Evolutionary conservation across 73 alveolate species (phyloP).

Genomic region (Paramecium sexaurelia): DNA sequence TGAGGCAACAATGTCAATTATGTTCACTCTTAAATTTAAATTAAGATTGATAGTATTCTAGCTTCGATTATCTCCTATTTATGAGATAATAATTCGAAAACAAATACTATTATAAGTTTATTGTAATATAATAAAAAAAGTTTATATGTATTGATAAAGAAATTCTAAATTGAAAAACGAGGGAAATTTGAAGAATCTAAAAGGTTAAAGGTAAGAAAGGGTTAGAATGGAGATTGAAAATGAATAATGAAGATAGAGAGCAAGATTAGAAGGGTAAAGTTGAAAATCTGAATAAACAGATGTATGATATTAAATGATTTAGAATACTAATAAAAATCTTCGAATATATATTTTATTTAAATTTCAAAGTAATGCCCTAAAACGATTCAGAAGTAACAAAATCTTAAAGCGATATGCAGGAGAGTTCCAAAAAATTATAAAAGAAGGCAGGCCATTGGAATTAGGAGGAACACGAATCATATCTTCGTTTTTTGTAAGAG

Average conservation of each 20-base stretch:
- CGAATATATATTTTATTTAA: not conserved
- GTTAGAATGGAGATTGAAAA: not conserved
- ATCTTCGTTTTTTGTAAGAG: not conserved
- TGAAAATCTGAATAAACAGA: slow-evolving; percentile 30
- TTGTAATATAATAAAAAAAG: not conserved
- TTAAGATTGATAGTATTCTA: not conserved
- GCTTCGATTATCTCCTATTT: slow-evolving; percentile 17
- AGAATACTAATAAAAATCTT: slow-evolving; percentile 2
- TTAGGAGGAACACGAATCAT: slow-evolving; percentile 22
- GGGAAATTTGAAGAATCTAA: not conserved
- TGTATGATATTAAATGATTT: not conserved
- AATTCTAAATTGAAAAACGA: not conserved
- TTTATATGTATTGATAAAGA: not conserved
- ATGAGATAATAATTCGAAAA: slow-evolving; percentile 23
- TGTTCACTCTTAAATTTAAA: not conserved
- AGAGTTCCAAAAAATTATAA: not conserved
- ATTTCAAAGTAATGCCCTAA: not conserved
- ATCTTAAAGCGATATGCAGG: slow-evolving; percentile 15
- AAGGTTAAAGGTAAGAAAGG: not conserved
- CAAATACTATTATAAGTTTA: slow-evolving; percentile 3
- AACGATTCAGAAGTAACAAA: slow-evolving; percentile 32
- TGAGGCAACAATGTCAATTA: slow-evolving; percentile 1
- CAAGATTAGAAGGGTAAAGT: not conserved
- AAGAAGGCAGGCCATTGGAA: slow-evolving; percentile 50
- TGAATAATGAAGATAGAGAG: not conserved